Evolutionary conservation across 2,329 filamentous ascomycete species (phyloP).

Genomic region (Apiospora phragmitis): DNA sequence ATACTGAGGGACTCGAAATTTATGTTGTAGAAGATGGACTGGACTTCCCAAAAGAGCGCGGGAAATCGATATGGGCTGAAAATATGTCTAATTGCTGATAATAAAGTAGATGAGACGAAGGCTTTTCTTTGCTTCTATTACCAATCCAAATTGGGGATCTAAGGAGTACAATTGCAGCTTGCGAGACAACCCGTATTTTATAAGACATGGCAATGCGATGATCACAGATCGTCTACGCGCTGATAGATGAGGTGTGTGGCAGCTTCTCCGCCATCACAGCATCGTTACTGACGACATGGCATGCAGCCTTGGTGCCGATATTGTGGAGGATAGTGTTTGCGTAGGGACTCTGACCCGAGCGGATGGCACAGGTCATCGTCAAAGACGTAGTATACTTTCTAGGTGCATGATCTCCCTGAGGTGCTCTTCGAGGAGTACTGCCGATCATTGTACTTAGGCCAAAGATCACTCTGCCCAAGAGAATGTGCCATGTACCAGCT

Average conservation of each 20-base stretch:
- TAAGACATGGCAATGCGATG: neutral
- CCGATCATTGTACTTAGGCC: neutral
- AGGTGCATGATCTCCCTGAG: neutral
- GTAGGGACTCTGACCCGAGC: neutral
- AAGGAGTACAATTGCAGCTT: neutral
- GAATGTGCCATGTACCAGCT: neutral
- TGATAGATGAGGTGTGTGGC: neutral
- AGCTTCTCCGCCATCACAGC: neutral
- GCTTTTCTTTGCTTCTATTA: neutral
- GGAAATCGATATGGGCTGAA: neutral
- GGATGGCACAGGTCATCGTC: neutral
- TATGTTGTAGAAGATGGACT: neutral
- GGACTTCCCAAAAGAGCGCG: neutral
- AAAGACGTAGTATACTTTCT: neutral
- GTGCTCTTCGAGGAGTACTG: neutral
- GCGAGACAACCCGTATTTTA: conserved; percentile 1
- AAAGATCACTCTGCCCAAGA: neutral
- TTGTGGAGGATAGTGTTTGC: neutral
- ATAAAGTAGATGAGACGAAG: neutral
- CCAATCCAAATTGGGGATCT: neutral
- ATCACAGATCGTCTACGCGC: neutral
- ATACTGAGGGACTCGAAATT: neutral
- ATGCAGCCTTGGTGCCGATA: neutral
- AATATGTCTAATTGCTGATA: neutral
- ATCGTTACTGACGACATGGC: neutral